Conservation (phyloP, 2,329 filamentous ascomycete species). For the Claviceps pazoutovae region DNA sequence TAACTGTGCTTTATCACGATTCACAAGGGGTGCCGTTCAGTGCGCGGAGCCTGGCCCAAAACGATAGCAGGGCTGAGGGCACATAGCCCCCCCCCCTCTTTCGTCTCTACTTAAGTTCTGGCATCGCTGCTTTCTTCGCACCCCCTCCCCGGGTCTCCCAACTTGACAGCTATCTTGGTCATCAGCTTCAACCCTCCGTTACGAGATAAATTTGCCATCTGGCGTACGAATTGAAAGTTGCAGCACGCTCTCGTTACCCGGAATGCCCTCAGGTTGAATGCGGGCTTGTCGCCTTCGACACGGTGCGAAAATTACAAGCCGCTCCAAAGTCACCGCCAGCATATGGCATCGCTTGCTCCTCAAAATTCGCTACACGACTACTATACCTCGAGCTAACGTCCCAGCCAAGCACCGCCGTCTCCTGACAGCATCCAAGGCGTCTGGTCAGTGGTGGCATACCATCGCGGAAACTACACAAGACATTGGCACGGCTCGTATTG, state of each 20-base stretch:
- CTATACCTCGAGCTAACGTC: neutral
- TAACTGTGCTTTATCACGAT: conserved; percentile 1
- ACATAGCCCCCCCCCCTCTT: conserved; percentile 1
- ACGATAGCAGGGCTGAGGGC: neutral
- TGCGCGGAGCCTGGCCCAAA: conserved; percentile 4
- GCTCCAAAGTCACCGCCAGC: conserved; percentile 7
- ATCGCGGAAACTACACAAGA: neutral
- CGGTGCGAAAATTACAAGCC: conserved; percentile 12
- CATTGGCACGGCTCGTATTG: conserved; percentile 8
- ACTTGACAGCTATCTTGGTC: neutral
- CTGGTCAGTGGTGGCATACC: neutral
- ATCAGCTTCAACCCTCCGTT: neutral
- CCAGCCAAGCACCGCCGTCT: neutral
- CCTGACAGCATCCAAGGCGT: neutral
- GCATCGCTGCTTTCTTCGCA: neutral
- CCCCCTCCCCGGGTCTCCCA: neutral
- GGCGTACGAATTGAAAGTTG: neutral
- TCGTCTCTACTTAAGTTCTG: conserved; percentile 1
- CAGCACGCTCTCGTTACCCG: neutral
- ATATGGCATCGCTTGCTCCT: neutral
- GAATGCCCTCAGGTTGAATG: conserved; percentile 17
- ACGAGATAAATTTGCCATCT: neutral
- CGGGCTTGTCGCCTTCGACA: conserved; percentile 11
- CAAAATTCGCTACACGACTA: neutral
- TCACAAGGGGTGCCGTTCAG: neutral